These are phyloP conservation scores for Favolaschia claudopus DNA, from an alignment of 768 basidiomycete species.

Conservation along the genomic window DNA sequence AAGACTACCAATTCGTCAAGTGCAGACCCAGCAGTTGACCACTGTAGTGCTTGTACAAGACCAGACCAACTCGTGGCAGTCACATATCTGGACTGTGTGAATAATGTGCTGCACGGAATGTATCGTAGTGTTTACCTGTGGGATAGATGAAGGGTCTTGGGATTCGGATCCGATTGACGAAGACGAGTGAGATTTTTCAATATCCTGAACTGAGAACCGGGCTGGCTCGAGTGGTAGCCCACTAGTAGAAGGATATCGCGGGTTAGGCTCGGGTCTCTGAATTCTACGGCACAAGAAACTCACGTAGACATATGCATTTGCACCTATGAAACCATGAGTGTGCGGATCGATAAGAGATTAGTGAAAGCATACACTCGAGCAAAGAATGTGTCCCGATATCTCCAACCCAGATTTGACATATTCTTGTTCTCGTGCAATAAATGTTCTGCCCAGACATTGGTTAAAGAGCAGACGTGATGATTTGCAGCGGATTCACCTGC, in stretches of 20 bases:
- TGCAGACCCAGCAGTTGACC: conserved; percentile 22
- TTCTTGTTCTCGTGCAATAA: conserved; percentile 36
- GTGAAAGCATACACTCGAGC: conserved; percentile 53
- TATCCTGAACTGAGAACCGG: not conserved
- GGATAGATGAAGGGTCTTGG: conserved; percentile 6
- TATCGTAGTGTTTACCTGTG: conserved; percentile 4
- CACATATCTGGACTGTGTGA: conserved; percentile 20
- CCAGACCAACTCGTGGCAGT: conserved; percentile 20
- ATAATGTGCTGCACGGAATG: not conserved
- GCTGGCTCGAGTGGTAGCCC: conserved; percentile 38
- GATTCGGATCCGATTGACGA: conserved; percentile 6
- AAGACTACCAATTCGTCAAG: conserved; percentile 37
- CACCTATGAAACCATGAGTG: conserved; percentile 43
- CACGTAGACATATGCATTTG: conserved; percentile 55
- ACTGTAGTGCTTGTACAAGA: conserved; percentile 35
- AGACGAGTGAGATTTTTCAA: not conserved
- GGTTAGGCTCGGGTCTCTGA: no score
- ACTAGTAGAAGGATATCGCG: no score
- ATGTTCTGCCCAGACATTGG: conserved; percentile 29
- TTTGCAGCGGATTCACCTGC: conserved; percentile 31
- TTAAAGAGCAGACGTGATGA: not conserved
- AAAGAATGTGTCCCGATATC: conserved; percentile 47
- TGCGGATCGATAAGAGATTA: not conserved
- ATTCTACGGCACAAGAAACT: conserved; percentile 29
- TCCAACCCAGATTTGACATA: conserved; percentile 24